phyloP scores from a whole-genome alignment of 2,329 filamentous ascomycete species.

The Cryoendolithus antarcticus region DNA sequence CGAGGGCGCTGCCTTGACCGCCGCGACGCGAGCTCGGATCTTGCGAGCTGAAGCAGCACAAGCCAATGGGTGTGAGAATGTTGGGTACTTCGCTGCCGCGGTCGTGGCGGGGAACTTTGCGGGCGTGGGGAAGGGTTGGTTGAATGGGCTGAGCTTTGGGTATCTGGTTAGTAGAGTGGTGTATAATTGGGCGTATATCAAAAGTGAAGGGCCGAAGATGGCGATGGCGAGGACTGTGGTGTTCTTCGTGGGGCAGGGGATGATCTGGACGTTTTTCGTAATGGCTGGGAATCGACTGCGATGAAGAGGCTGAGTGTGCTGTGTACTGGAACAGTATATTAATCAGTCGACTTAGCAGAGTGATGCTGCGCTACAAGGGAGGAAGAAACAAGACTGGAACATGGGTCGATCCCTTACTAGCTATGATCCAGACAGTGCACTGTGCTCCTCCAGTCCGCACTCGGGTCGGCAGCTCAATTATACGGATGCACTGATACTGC shows the following conservation, averaged over 20 bases:
- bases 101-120: constrained; percentile 28
- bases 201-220: constrained; percentile 11
- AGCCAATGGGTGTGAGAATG: constrained; percentile 28
- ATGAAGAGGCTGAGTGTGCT: neutral
- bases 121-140: constrained; percentile 14
- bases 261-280: constrained; percentile 16
- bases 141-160: constrained; percentile 18
- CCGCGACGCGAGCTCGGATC: constrained; percentile 22
- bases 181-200: constrained; percentile 21
- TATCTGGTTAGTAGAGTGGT: constrained; percentile 17
- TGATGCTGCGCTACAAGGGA: no score
- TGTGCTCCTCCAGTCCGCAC: no score
- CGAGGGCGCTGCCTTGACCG: constrained; percentile 19
- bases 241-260: constrained; percentile 14
- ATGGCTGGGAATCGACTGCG: constrained; percentile 16
- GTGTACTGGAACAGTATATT: no score
- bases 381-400: no score
- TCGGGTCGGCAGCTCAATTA: no score
- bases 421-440: no score
- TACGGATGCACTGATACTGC: no score
- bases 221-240: constrained; percentile 10
- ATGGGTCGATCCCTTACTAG: no score
- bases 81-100: constrained; percentile 27
- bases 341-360: no score
- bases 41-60: constrained; percentile 26